Evolutionary conservation across 176 grass and related monocot species (phyloP), one percentile per base, ranked within the genome.

Genomic region (Juncus inflexus): DNA sequence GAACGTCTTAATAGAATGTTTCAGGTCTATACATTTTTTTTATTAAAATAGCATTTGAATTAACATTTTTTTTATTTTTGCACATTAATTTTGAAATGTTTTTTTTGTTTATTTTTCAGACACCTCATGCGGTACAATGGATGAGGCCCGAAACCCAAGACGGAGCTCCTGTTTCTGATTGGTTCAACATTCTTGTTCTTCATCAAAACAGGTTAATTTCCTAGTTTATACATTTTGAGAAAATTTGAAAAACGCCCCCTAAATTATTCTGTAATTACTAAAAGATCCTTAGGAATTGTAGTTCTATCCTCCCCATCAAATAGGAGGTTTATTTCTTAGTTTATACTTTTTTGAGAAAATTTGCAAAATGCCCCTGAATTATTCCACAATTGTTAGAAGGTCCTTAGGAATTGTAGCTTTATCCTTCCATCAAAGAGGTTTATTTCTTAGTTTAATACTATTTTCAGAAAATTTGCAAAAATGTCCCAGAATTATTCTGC

Each of bases 181-280:
- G 84, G 92, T 91, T 91, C 70, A 86, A 91, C 35, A 91, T 97
- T 62, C 77, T 91, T 41, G 77, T 91, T 81, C 71, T 97, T 71
- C 87, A 97, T 61, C 87, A 91, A 52, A 97, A 97, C 11, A 89
- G 85, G 87, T 86, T 35, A 11, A 41, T 42, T 51, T 41, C 55
- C 36, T 16, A 40, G 45, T 1, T 83, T 41, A 60, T 42, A 5
- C 3, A 45, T 59, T 52, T 52, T 4, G 13, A 8, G 70, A n/a
- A 4, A 28, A 15, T 45, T 58, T 62, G 35, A 9, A 36, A 64
- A 63, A 53, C 40, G 28, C 19, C 35, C 57, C 53, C 19, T 38
- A 4, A n/a, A 19, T 52, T 37, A 11, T 58, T 50, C 41, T 40
- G 12, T 4, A 52, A 56, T 58, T 60, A 16, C 1, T 35, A 8